phyloP scores from a whole-genome alignment of 805 yeast genomes.

The Cyberlindnera sargentensis region DNA sequence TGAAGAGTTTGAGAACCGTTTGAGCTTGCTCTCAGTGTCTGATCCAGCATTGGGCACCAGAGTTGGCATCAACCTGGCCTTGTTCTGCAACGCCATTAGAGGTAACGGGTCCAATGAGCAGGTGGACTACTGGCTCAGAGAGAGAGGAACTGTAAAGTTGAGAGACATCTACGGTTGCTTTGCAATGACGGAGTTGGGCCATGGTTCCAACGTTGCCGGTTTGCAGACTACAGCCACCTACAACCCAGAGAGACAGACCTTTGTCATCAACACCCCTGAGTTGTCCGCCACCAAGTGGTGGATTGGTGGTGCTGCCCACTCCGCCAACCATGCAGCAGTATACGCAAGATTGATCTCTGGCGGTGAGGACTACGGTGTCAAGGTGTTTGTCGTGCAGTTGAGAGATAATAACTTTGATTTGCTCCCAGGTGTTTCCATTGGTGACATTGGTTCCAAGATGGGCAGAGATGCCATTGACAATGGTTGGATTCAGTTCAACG shows the following conservation, averaged over 20 bases:
- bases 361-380: constrained; percentile 86
- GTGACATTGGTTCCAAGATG: constrained; percentile 94
- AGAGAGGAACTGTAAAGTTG: constrained; percentile 53
- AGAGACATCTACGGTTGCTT: constrained; percentile 73
- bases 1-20: constrained; percentile 45
- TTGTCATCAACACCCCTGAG: constrained; percentile 78
- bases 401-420: constrained; percentile 70
- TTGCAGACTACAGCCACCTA: constrained; percentile 88
- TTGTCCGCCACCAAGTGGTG: constrained; percentile 96
- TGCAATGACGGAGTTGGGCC: constrained; percentile 90
- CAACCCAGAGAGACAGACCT: constrained; percentile 56
- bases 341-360: constrained; percentile 79
- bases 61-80: constrained; percentile 81
- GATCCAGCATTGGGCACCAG: constrained; percentile 83
- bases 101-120: constrained; percentile 89
- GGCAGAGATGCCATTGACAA: constrained; percentile 95
- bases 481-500: constrained; percentile 91
- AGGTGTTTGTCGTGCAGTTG: constrained; percentile 85
- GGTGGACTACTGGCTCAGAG: constrained; percentile 73
- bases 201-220: constrained; percentile 92
- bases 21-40: constrained; percentile 50
- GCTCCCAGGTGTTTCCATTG: constrained; percentile 73
- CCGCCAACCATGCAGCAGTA: constrained; percentile 81
- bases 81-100: constrained; percentile 71
- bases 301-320: constrained; percentile 98